These are phyloP conservation scores for Priceomyces medius DNA, from an alignment of 805 yeast genomes.

Conservation along the genomic window DNA sequence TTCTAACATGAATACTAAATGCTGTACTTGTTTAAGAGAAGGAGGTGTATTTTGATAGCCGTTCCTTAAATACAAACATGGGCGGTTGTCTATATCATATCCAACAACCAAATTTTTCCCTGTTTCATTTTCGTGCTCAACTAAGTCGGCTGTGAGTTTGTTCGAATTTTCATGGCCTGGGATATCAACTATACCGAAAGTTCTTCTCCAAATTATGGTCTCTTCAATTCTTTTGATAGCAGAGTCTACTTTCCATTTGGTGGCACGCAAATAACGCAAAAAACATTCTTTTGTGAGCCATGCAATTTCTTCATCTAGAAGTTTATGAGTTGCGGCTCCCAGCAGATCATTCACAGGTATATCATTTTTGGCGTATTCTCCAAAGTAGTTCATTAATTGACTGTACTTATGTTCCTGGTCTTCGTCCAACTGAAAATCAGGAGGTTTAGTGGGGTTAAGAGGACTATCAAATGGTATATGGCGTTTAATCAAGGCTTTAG, in stretches of 20 bases:
- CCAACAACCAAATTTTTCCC: conserved; percentile 57
- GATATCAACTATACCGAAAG: conserved; percentile 44
- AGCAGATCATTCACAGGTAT: conserved; percentile 29
- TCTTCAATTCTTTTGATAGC: conserved; percentile 47
- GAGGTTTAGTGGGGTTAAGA: conserved; percentile 30
- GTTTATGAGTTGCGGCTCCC: conserved; percentile 23
- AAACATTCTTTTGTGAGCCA: conserved; percentile 56
- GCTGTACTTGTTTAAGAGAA: conserved; percentile 53
- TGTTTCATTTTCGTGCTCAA: conserved; percentile 48
- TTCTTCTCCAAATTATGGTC: conserved; percentile 56
- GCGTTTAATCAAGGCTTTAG: conserved; percentile 29
- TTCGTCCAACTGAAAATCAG: conserved; percentile 26
- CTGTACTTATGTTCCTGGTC: conserved; percentile 33
- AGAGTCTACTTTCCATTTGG: conserved; percentile 47
- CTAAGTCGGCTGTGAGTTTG: conserved; percentile 39
- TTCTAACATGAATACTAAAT: conserved; percentile 57
- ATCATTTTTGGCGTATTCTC: conserved; percentile 22
- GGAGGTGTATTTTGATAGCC: conserved; percentile 58
- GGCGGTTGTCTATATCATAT: conserved; percentile 53
- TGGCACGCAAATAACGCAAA: conserved; percentile 50
- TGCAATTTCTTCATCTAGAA: conserved; percentile 34
- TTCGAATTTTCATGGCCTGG: conserved; percentile 29
- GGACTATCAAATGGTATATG: conserved; percentile 42
- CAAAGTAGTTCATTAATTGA: conserved; percentile 28
- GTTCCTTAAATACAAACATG: conserved; percentile 50